Conservation (phyloP, 2,329 filamentous ascomycete species). For the Alternaria hordeiaustralica region DNA sequence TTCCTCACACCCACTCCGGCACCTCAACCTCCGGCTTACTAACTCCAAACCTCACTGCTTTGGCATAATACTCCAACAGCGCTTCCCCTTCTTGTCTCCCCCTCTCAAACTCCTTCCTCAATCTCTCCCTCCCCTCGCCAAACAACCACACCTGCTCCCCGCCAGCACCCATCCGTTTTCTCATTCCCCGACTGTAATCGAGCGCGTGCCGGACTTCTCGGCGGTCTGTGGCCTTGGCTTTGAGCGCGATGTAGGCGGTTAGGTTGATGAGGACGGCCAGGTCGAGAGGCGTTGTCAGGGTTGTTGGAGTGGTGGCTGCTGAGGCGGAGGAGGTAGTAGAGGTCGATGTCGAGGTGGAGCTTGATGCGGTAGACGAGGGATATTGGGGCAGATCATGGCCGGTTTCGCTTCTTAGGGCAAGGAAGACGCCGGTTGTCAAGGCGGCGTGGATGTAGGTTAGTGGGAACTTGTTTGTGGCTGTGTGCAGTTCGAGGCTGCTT, state of each 20-base stretch:
- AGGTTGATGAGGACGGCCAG: slow-evolving; percentile 35
- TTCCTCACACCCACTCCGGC: slow-evolving; percentile 22
- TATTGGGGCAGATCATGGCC: slow-evolving; percentile 16
- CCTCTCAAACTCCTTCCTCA: slow-evolving; percentile 24
- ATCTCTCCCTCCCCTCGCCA: slow-evolving; percentile 10
- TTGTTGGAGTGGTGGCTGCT: background rate
- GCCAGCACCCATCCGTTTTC: slow-evolving; percentile 22
- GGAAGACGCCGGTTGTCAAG: slow-evolving; percentile 19
- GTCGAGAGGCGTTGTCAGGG: slow-evolving; percentile 23
- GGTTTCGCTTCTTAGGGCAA: slow-evolving; percentile 12
- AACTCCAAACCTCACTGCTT: slow-evolving; percentile 29
- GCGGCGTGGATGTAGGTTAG: slow-evolving; percentile 31
- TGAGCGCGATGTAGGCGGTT: slow-evolving; percentile 24
- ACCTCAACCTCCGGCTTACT: slow-evolving; percentile 24
- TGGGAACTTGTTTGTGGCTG: slow-evolving; percentile 22
- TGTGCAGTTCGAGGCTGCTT: slow-evolving; percentile 23
- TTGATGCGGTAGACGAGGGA: background rate
- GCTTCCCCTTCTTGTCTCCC: slow-evolving; percentile 19
- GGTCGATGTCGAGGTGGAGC: background rate
- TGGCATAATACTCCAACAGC: slow-evolving; percentile 33
- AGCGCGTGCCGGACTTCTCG: slow-evolving; percentile 31
- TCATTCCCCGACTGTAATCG: slow-evolving; percentile 30
- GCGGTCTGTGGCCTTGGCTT: slow-evolving; percentile 25
- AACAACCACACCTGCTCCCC: slow-evolving; percentile 26
- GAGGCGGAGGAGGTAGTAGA: background rate